A percentile compares a stretch with the other conserved stretches of the same genome.
Evolutionary conservation across 371 early-diverging fungal species (phyloP).

Genomic region (Mortierella sp.): DNA sequence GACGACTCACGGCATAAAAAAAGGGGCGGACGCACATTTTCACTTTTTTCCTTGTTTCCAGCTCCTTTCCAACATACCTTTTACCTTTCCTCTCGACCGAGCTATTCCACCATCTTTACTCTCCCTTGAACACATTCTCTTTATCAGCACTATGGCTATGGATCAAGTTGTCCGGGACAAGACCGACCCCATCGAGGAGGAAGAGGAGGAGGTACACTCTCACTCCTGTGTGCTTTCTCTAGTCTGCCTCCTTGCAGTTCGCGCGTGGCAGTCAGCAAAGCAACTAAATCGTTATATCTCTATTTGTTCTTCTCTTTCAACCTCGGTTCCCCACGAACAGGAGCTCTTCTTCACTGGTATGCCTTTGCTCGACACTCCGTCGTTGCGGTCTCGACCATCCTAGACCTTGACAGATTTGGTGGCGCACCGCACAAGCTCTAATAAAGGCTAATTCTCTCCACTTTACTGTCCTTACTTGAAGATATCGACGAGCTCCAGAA

Average conservation of each 20-base stretch:
- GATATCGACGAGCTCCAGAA: slow-evolving; percentile 62
- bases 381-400: no score
- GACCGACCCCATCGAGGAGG: slow-evolving; percentile 33
- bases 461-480: not conserved
- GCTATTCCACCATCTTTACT: not conserved
- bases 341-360: slow-evolving; percentile 52
- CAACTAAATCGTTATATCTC: not conserved
- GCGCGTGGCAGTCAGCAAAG: not conserved
- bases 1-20: not conserved
- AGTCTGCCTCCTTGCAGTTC: not conserved
- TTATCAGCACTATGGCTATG: slow-evolving; percentile 15
- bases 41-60: not conserved
- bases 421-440: no score
- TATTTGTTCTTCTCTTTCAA: not conserved
- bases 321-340: not conserved
- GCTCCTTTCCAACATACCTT: not conserved
- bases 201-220: slow-evolving; percentile 35
- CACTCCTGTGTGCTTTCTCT: not conserved
- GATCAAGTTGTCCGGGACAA: slow-evolving; percentile 55
- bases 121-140: no score
- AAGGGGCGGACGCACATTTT: not conserved
- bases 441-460: no score
- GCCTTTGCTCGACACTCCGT: no score
- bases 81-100: no score
- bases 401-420: no score